These are phyloP conservation scores for Ostreobium quekettii DNA, from an alignment of 139 green algal genomes.

Conservation along the genomic window DNA sequence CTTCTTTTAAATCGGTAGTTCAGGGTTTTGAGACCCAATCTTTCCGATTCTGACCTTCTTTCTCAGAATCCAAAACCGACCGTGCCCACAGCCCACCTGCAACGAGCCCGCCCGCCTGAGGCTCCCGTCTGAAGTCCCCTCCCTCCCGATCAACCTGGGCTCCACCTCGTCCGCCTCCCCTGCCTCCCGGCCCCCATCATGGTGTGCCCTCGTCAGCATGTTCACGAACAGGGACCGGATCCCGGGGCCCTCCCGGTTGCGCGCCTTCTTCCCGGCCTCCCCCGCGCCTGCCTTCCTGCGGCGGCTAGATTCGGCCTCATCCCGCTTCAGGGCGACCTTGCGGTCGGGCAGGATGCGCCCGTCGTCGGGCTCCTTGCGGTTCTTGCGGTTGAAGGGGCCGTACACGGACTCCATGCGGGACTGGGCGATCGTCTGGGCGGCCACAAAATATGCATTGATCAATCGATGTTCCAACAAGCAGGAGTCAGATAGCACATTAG, in stretches of 20 bases:
- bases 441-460: too few relatives aligned
- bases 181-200: too few relatives aligned
- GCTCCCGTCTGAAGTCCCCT: too few relatives aligned
- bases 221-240: constrained; percentile 41
- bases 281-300: background rate
- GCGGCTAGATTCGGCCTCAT: constrained; percentile 6
- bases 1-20: too few relatives aligned
- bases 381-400: constrained; percentile 13
- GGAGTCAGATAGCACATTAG: too few relatives aligned
- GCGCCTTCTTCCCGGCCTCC: background rate
- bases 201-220: constrained; percentile 39
- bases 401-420: constrained; percentile 17
- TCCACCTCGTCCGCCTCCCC: background rate
- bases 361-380: constrained; percentile 7
- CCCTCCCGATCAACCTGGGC: background rate
- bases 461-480: too few relatives aligned
- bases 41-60: too few relatives aligned
- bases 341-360: constrained; percentile 10
- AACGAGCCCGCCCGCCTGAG: constrained; percentile 12
- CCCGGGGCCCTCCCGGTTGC: constrained; percentile 16
- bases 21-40: too few relatives aligned
- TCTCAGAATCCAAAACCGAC: too few relatives aligned
- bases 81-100: too few relatives aligned
- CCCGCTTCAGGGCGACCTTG: constrained; percentile 11
- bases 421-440: constrained; percentile 20